phyloP scores from a whole-genome alignment of 805 yeast species.

The Saccharomycopsis sp. region DNA sequence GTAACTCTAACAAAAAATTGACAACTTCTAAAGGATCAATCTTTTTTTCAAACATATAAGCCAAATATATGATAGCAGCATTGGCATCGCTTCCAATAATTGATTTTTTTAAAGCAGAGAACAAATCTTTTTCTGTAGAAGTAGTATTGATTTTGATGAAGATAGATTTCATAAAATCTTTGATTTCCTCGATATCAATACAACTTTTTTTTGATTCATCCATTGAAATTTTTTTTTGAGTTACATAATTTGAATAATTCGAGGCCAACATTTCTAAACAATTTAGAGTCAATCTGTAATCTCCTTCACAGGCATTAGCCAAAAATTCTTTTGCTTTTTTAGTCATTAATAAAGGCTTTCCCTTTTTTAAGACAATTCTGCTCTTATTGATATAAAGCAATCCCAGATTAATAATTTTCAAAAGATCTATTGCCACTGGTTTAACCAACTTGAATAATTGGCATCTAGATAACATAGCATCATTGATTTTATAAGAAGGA shows the following conservation, averaged over 20 bases:
- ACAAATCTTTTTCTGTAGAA: slow-evolving; percentile 3
- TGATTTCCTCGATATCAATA: slow-evolving; percentile 22
- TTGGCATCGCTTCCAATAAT: slow-evolving; percentile 82
- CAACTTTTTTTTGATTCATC: slow-evolving; percentile 6
- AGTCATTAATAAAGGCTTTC: slow-evolving; percentile 19
- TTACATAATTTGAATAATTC: slow-evolving; percentile 30
- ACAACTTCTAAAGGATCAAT: slow-evolving; percentile 88
- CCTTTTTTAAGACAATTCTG: slow-evolving; percentile 7
- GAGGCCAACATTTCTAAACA: slow-evolving; percentile 59
- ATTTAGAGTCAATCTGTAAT: slow-evolving; percentile 76
- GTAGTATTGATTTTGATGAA: slow-evolving; percentile 61
- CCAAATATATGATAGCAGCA: slow-evolving; percentile 81
- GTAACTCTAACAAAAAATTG: slow-evolving; percentile 84
- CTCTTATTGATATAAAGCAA: slow-evolving; percentile 43
- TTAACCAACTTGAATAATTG: slow-evolving; percentile 63
- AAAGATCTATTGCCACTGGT: slow-evolving; percentile 39
- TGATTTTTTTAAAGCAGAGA: slow-evolving; percentile 92
- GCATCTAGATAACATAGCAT: slow-evolving; percentile 79
- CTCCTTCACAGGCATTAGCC: slow-evolving; percentile 73
- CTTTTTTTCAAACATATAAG: slow-evolving; percentile 81
- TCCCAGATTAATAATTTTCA: slow-evolving; percentile 46
- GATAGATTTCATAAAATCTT: slow-evolving; percentile 31
- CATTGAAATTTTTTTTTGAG: slow-evolving; percentile 5
- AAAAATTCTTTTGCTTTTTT: slow-evolving; percentile 55
- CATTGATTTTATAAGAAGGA: slow-evolving; percentile 72